Base-by-base conservation (phyloP, 768 basidiomycete species). In the Tylopilus sp. region DNA sequence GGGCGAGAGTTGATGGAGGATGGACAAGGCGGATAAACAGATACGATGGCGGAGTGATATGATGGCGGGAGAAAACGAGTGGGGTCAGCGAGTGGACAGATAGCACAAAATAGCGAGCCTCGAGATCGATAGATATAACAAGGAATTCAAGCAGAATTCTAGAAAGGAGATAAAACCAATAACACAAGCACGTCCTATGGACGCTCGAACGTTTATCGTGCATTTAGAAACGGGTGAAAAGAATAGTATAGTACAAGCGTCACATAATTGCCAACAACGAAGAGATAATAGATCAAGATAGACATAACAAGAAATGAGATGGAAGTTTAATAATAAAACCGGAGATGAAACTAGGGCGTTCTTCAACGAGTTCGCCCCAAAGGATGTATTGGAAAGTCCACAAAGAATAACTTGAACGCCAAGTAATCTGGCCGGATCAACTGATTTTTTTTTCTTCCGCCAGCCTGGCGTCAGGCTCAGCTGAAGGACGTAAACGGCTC, bases 401-500 rank as follows among this genome's bases (percentile, higher is more conserved):
- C 33, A 30, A 55, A 55, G 55, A 46, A 57, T 46, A 52, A 10
- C 22, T 6, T 38, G 36, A 11, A 47, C 36, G 17, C 43, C 39
- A 30, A 44, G 20, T 9, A 36, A 48, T 23, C 21, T 20, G 35
- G 44, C 40, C 42, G 42, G 33, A 46, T 13, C 33, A 20, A 18
- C 7, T 21, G 44, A 20, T 46, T 35, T 55, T 48, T 55, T 45
- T 35, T 36, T 1, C n/a, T 36, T 36, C 25, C 2, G 28, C 36
- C 23, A 50, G 44, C 40, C 22, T 31, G 39, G 40, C 23, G 9
- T 36, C 10, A 15, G 38, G 31, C 31, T 67, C 52, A 67, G 3
- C 42, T 40, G 21, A 61, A 58, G 20, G 64, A 40, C 9, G 47
- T 25, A 22, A 53, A 70, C 25, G 58, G 56, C 22, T 62, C 66